Evolutionary conservation across 768 basidiomycete species (phyloP).

Genomic region (Leccinum sublutescens): DNA sequence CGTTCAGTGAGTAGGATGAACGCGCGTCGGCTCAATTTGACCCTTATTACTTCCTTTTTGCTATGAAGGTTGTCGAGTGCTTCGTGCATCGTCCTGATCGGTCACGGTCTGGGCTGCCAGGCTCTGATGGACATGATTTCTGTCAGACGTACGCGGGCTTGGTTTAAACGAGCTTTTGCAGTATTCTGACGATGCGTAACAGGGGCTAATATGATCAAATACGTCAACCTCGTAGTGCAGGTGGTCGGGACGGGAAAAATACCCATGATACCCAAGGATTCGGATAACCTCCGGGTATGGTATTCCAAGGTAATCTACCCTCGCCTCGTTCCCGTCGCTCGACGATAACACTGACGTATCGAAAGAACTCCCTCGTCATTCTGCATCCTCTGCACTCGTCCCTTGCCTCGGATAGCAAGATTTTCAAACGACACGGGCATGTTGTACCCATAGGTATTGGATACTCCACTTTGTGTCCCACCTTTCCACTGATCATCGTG

Average conservation of each 20-base stretch:
- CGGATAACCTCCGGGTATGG: conserved; percentile 64
- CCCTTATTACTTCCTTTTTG: background rate
- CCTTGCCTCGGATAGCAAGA: conserved; percentile 36
- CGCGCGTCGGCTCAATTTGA: background rate
- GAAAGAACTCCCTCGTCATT: conserved; percentile 69
- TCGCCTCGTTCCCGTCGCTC: conserved; percentile 11
- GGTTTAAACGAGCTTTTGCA: background rate
- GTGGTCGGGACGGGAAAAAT: conserved; percentile 66
- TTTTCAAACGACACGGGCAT: conserved; percentile 61
- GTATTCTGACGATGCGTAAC: background rate
- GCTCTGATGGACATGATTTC: conserved; percentile 74
- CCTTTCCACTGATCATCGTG: background rate
- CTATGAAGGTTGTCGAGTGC: conserved; percentile 64
- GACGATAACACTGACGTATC: conserved; percentile 8
- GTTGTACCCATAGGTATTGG: conserved; percentile 60
- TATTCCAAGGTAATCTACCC: conserved; percentile 56
- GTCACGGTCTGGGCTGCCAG: conserved; percentile 83
- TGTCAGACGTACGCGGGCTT: conserved; percentile 54
- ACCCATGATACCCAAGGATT: conserved; percentile 53
- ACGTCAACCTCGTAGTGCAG: conserved; percentile 73
- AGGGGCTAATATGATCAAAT: conserved; percentile 56
- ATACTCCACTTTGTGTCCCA: background rate
- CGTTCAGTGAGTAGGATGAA: conserved; percentile 62
- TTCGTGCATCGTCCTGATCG: conserved; percentile 74
- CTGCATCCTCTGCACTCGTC: conserved; percentile 63